Conservation (phyloP, 371 early-diverging fungal genomes). For the Mucor velutinosus region DNA sequence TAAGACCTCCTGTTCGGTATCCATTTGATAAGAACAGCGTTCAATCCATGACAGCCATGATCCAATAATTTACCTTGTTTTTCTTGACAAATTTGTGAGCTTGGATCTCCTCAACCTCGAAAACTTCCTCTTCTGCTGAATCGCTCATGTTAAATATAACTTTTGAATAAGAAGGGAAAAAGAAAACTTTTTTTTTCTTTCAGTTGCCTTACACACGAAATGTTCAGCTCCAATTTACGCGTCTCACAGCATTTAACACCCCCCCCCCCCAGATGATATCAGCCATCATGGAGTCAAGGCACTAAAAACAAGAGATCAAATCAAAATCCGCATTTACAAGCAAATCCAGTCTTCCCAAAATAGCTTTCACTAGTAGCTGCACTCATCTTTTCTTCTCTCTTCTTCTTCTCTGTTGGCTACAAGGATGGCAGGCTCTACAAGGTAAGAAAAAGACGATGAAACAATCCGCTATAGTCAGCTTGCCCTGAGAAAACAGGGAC, state of each 20-base stretch:
- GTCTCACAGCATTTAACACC: not conserved
- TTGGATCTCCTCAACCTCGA: slow-evolving; percentile 39
- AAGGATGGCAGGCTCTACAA: not conserved
- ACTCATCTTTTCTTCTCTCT: not conserved
- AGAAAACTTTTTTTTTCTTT: not conserved
- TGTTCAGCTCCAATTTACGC: not conserved
- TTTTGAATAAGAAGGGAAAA: not conserved
- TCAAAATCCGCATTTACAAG: not conserved
- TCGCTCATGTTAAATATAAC: not conserved
- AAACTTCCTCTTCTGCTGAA: slow-evolving; percentile 25
- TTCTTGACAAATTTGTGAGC: slow-evolving; percentile 17
- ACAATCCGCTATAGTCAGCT: not conserved
- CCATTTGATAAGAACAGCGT: not conserved
- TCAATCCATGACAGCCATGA: not conserved
- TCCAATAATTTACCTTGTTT: not conserved
- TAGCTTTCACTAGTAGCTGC: not conserved
- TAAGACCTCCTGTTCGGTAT: slow-evolving; percentile 11
- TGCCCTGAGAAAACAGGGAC: not conserved
- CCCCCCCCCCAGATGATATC: not conserved
- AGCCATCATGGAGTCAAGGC: not conserved
- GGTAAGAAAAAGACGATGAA: not conserved
- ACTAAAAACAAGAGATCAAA: not conserved
- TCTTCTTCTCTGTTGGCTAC: not conserved
- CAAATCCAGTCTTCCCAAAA: not conserved
- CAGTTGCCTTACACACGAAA: not conserved